Base-by-base conservation (phyloP, 2,329 filamentous ascomycete species). In the Fusarium sp. region DNA sequence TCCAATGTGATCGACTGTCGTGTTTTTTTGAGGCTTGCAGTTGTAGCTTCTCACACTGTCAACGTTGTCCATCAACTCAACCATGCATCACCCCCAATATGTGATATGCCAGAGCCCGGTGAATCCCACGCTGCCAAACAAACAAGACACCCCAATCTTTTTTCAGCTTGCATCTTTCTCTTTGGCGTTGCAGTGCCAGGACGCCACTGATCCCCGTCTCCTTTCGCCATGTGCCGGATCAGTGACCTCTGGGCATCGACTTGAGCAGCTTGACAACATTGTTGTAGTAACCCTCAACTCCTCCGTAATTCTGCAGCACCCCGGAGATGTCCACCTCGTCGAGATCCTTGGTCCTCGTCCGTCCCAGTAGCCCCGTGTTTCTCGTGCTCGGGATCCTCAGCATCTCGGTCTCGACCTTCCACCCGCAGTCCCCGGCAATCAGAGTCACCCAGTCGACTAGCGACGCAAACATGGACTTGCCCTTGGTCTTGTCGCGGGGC, bases 361-460 rank as follows among this genome's bases (percentile, higher is more conserved):
- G 88, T 5, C 95, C 95, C 45, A 98, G 80, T 33, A 99, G 85
- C 1, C 92, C 94, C 20, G 92, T 91, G 82, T 98, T 98, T 71
- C 97, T 88, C 42, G 96, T 98, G 81, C 94, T 97, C 1, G 97
- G 97, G 71, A 99, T 98, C 54, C 96, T 88, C 77, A 99, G 83
- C 86, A 97, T 91, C 78, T 98, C 96, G 72, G 89, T 94, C 82
- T 98, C 95, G 1, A 94, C 88, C 6, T 87, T 84, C 87, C 92
- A 98, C 2, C 93, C 94, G 72, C 95, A 90, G 66, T 93, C 91
- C 35, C 86, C 85, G 0, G 93, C 92, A 47, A 99, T 88, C 31
- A 86, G 85, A 22, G 90, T 86, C 0, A 95, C 91, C 89, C 96
- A 98, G 58, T 90, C 90, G 22, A 96, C 95, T 18, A 99, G 88